Evolutionary conservation across 805 yeast species (phyloP), one percentile per base, ranked within the genome.

Genomic region (Pichia thaimueangensis): DNA sequence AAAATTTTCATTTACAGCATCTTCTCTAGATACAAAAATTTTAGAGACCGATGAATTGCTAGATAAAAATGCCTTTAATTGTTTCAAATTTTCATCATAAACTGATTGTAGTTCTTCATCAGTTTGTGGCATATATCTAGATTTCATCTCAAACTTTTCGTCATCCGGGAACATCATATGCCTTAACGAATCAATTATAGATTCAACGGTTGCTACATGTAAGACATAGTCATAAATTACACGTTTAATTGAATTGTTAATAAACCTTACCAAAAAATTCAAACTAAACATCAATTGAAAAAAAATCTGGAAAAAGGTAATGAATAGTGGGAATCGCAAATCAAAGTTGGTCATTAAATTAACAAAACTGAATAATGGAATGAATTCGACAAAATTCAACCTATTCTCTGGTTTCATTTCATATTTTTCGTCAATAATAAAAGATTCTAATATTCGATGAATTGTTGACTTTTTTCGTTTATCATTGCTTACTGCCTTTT

Each of bases 91-190:
- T 15, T 34, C 31, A 2, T 36, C 19, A 37, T 47, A 48, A 11
- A 52, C 35, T 7, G 20, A 39, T 5, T 50, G 47, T 27, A 62
- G 42, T 39, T 61, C 62, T 27, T 51, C 57, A 3, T 47, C 41
- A 5, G 60, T 57, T 6, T 47, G 34, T 4, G 68, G 68, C 20
- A 59, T 45, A 40, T 45, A 59, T n/a, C 65, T 43, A 6, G 60
- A 59, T 13, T 51, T 53, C 12, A 53, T 52, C 21, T 50, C 53
- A 42, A 62, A 61, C 8, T 23, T 37, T 15, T 42, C 42, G 39
- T 63, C 65, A 2, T 42, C 30, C 2, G 66, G 65, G 40, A 59
- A 63, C 42, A 62, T 37, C 24, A 56, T 39, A 20, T 54, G 47
- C 35, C 68, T 47, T 9, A 61, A 39, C 13, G 39, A 11, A 34